Percentiles rank a stretch among this genome's conserved stretches.
These are phyloP conservation scores for Galeopsis tetrahit DNA, from an alignment of 257 asterid genomes.

Conservation along the genomic window DNA sequence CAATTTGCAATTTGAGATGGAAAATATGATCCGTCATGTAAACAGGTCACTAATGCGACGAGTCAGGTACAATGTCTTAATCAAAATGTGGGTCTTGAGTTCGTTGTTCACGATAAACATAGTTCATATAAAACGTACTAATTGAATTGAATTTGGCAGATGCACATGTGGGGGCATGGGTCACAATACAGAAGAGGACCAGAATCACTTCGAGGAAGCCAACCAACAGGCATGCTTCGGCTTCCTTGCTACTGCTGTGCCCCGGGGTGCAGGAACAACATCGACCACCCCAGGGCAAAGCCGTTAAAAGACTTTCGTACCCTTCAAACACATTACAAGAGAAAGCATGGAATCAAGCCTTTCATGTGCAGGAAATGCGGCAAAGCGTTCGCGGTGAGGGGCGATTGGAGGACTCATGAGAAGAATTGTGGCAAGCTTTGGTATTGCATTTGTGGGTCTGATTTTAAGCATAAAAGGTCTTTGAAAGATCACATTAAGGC, in stretches of 20 bases:
- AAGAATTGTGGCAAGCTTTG: slow-evolving; percentile 87
- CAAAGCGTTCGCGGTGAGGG: slow-evolving; percentile 80
- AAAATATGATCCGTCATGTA: too few relatives aligned
- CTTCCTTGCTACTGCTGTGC: slow-evolving; percentile 92
- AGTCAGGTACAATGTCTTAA: too few relatives aligned
- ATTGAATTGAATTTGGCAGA: slow-evolving; percentile 40
- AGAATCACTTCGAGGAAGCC: slow-evolving; percentile 84
- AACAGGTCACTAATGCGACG: too few relatives aligned
- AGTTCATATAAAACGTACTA: too few relatives aligned
- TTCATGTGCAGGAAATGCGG: slow-evolving; percentile 86
- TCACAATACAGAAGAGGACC: slow-evolving; percentile 92
- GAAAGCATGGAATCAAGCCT: slow-evolving; percentile 94
- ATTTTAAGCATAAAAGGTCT: slow-evolving; percentile 80
- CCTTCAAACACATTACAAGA: slow-evolving; percentile 89
- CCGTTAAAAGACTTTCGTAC: slow-evolving; percentile 88
- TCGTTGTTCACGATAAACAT: too few relatives aligned
- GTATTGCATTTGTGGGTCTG: slow-evolving; percentile 85
- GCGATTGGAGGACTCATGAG: slow-evolving; percentile 92
- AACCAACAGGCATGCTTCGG: slow-evolving; percentile 89
- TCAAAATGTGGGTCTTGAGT: too few relatives aligned
- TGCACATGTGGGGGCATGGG: slow-evolving; percentile 99
- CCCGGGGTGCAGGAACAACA: slow-evolving; percentile 81
- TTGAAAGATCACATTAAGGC: slow-evolving; percentile 84
- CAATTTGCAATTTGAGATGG: too few relatives aligned
- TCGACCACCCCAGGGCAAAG: slow-evolving; percentile 86